Evolutionary conservation across 1,139 yeast genomes (phyloP).

Genomic region (Diutina scorzettiae): DNA sequence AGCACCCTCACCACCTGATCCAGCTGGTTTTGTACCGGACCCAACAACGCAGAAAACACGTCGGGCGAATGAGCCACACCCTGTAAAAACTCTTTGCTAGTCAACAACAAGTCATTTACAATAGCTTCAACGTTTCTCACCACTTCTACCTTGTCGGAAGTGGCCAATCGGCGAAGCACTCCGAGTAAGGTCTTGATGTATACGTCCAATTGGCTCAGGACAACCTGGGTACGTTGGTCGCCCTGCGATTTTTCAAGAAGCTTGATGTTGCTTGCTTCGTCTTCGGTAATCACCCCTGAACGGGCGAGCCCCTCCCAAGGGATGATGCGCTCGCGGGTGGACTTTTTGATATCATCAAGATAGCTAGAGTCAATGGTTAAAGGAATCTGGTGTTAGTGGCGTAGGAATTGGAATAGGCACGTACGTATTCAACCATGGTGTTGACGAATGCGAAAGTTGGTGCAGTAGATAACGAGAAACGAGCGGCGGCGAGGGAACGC

Average conservation of each 20-base stretch:
- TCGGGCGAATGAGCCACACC: constrained; percentile 35
- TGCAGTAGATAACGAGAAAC: neutral
- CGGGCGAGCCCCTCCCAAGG: constrained; percentile 92
- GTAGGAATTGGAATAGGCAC: neutral
- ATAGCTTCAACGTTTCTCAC: constrained; percentile 62
- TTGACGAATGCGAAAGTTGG: neutral
- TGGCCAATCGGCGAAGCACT: constrained; percentile 37
- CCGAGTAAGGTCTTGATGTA: constrained; percentile 49
- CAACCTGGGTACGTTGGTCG: constrained; percentile 27
- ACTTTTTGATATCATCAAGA: constrained; percentile 62
- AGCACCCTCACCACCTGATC: constrained; percentile 38
- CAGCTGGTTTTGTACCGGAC: constrained; percentile 40
- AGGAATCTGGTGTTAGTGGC: constrained; percentile 8
- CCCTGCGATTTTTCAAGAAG: constrained; percentile 45
- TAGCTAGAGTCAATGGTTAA: constrained; percentile 46
- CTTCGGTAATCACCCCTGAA: constrained; percentile 52
- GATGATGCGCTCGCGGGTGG: constrained; percentile 69
- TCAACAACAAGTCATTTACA: constrained; percentile 44
- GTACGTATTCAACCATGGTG: constrained; percentile 5
- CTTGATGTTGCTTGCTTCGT: constrained; percentile 57
- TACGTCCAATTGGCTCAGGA: constrained; percentile 32
- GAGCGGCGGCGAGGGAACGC: no score
- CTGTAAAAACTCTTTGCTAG: constrained; percentile 33
- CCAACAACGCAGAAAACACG: constrained; percentile 41
- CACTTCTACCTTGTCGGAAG: constrained; percentile 51